Conservation (phyloP, 2,329 filamentous ascomycete species). For the Colletotrichum magnum region DNA sequence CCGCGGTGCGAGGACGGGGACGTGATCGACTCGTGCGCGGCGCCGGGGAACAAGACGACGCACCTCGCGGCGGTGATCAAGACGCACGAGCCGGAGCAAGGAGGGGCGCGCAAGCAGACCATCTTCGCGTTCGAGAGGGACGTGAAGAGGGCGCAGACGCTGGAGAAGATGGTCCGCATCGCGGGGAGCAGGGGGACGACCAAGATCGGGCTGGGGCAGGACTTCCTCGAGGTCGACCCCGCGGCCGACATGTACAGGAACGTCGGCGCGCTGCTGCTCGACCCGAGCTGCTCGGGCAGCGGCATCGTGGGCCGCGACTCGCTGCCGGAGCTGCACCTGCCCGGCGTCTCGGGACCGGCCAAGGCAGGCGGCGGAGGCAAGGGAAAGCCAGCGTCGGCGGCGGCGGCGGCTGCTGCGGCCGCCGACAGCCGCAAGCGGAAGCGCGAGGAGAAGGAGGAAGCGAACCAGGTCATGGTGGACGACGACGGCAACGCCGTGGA, state of each 20-base stretch:
- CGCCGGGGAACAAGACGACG: conserved; percentile 97
- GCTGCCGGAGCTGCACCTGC: conserved; percentile 76
- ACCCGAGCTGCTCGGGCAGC: conserved; percentile 96
- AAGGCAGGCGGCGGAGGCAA: conserved; percentile 51
- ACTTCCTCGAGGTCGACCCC: conserved; percentile 86
- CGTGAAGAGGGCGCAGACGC: conserved; percentile 76
- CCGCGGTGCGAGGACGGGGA: conserved; percentile 77
- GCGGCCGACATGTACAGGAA: conserved; percentile 70
- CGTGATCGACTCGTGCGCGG: conserved; percentile 92
- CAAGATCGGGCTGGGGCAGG: conserved; percentile 78
- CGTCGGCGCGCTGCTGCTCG: conserved; percentile 88
- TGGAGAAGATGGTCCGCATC: conserved; percentile 86
- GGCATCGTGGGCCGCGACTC: conserved; percentile 93
- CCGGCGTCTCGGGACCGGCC: conserved; percentile 50
- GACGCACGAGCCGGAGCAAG: conserved; percentile 55
- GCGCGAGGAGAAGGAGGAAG: conserved; percentile 51
- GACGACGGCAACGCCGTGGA: conserved; percentile 69
- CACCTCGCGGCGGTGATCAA: conserved; percentile 85
- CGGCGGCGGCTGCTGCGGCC: conserved; percentile 37
- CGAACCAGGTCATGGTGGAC: conserved; percentile 62
- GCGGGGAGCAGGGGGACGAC: conserved; percentile 80
- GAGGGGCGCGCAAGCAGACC: conserved; percentile 53
- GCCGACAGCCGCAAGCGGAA: conserved; percentile 61
- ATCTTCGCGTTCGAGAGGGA: conserved; percentile 90
- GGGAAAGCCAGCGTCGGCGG: conserved; percentile 44